phyloP scores from a whole-genome alignment of 2,329 filamentous ascomycete species.

The Fusarium multiceps region DNA sequence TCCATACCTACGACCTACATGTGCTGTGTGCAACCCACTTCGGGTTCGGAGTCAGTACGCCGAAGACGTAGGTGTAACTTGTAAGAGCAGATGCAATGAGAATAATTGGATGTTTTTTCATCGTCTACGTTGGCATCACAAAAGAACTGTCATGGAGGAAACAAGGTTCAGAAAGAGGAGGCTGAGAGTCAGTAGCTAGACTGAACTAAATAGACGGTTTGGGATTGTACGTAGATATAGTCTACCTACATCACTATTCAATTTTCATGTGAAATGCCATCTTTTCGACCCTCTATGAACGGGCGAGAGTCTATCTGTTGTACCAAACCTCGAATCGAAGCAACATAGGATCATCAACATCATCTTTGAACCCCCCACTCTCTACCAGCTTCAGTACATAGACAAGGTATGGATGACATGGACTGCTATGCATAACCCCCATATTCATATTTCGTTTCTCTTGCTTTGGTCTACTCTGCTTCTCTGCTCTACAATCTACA shows the following conservation, averaged over 20 bases:
- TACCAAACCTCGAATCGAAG: neutral
- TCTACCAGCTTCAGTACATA: neutral
- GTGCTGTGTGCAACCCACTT: constrained; percentile 30
- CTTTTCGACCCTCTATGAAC: constrained; percentile 6
- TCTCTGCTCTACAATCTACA: neutral
- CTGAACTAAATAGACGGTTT: neutral
- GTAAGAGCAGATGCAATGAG: neutral
- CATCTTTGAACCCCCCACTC: constrained; percentile 33
- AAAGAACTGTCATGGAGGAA: neutral
- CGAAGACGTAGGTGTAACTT: constrained; percentile 34
- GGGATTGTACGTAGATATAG: neutral
- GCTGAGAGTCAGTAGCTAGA: neutral
- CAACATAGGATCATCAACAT: constrained; percentile 33
- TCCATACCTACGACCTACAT: constrained; percentile 29
- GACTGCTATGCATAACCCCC: constrained; percentile 25
- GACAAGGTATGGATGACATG: neutral
- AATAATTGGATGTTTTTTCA: neutral
- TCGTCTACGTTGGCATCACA: neutral
- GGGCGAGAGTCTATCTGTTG: constrained; percentile 3
- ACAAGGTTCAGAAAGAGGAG: constrained; percentile 1
- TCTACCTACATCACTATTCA: neutral
- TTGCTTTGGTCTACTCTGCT: neutral
- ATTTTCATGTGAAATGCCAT: constrained; percentile 37
- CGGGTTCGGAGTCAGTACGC: constrained; percentile 34
- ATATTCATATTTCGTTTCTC: constrained; percentile 14